These are phyloP conservation scores for Tardiomyces depauwii DNA, from an alignment of 1,139 yeast species.

Conservation along the genomic window DNA sequence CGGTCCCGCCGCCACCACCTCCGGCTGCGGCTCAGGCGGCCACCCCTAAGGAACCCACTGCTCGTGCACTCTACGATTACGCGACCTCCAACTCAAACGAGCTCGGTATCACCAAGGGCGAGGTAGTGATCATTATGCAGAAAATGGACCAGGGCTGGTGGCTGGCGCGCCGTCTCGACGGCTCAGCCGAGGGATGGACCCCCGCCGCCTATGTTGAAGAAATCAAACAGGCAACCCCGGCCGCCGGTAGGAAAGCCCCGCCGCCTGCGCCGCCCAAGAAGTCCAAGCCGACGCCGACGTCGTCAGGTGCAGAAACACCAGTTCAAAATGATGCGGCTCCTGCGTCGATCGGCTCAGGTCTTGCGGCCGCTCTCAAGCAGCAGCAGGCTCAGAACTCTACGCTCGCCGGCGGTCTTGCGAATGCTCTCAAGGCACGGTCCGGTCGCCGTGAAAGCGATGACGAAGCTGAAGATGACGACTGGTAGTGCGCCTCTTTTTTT, in stretches of 20 bases:
- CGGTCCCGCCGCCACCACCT: constrained; percentile 11
- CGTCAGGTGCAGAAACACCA: constrained; percentile 8
- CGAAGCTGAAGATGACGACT: constrained; percentile 47
- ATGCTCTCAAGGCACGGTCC: constrained; percentile 77
- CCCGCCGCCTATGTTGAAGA: constrained; percentile 84
- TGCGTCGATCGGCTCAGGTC: constrained; percentile 41
- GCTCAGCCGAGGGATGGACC: constrained; percentile 87
- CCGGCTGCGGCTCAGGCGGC: constrained; percentile 56
- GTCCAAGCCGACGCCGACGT: constrained; percentile 7
- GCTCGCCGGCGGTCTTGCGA: constrained; percentile 80
- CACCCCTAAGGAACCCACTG: constrained; percentile 64
- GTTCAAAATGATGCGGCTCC: constrained; percentile 12
- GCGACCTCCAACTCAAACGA: constrained; percentile 79
- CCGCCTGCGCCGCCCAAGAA: constrained; percentile 24
- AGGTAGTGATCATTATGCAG: constrained; percentile 56
- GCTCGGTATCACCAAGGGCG: constrained; percentile 65
- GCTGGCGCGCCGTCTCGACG: constrained; percentile 67
- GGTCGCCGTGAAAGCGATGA: constrained; percentile 75
- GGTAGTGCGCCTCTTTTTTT: constrained; percentile 16
- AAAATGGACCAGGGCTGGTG: constrained; percentile 79
- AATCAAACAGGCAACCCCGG: constrained; percentile 22
- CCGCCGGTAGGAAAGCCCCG: constrained; percentile 14
- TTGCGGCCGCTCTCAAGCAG: constrained; percentile 59
- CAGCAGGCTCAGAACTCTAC: constrained; percentile 57
- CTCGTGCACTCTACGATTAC: constrained; percentile 80